These are phyloP conservation scores for Ophiostoma perfectum DNA, from an alignment of 2,329 filamentous ascomycete species.

Conservation along the genomic window DNA sequence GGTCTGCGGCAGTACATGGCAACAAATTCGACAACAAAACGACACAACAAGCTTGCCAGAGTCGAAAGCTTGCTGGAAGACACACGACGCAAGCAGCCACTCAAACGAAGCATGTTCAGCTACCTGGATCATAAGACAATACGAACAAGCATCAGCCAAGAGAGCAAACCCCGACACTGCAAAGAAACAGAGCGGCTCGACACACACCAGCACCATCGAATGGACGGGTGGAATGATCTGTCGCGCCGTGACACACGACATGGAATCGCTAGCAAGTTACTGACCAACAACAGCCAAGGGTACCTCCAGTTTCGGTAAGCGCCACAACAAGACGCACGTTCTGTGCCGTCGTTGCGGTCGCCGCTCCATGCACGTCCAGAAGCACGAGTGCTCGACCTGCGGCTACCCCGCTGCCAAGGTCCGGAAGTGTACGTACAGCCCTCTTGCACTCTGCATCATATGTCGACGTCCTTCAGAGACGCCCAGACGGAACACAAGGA, in stretches of 20 bases:
- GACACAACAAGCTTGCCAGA: no score
- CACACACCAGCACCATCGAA: not conserved
- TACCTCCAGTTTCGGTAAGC: constrained; percentile 48
- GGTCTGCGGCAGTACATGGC: no score
- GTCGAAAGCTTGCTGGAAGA: no score
- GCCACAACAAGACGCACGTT: constrained; percentile 98
- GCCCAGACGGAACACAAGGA: not conserved
- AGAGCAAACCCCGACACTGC: no score
- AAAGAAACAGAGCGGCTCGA: no score
- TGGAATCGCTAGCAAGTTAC: not conserved
- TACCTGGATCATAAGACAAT: no score
- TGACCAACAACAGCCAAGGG: constrained; percentile 44
- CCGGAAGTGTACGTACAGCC: constrained; percentile 82
- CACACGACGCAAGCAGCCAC: no score
- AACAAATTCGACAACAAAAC: no score
- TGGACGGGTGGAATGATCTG: not conserved
- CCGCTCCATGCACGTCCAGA: constrained; percentile 98
- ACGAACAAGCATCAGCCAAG: no score
- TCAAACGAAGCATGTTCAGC: no score
- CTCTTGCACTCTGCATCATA: not conserved
- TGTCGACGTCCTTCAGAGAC: not conserved
- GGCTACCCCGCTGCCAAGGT: constrained; percentile 97
- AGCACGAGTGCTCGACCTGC: constrained; percentile 93
- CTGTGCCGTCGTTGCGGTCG: constrained; percentile 97
- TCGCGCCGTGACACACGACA: not conserved